phyloP scores from a whole-genome alignment of 2,329 filamentous ascomycete genomes.

The Chaetothyriales sp. region DNA sequence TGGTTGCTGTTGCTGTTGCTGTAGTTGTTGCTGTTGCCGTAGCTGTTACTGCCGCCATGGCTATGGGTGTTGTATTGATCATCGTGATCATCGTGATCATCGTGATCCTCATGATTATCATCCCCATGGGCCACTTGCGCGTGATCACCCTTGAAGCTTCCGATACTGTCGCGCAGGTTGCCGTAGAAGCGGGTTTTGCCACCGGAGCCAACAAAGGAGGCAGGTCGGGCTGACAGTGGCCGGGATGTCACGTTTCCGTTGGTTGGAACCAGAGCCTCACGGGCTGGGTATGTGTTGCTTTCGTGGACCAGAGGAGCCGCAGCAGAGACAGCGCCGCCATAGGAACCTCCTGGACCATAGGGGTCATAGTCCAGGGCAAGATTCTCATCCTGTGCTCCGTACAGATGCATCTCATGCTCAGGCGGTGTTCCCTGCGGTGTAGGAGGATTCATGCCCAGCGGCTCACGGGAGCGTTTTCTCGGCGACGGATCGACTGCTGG shows the following conservation, averaged over 20 bases:
- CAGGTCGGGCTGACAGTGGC: constrained; percentile 8
- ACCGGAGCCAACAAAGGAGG: constrained; percentile 20
- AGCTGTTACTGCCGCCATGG: no score
- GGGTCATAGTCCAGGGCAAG: not conserved
- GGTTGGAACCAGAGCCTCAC: not conserved
- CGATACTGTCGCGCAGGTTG: constrained; percentile 18
- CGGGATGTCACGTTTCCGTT: not conserved
- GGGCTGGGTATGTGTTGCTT: no score
- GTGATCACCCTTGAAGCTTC: constrained; percentile 3
- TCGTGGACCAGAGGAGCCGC: not conserved
- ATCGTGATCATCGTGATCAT: constrained; percentile 2
- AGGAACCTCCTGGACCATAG: not conserved
- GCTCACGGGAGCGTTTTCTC: constrained; percentile 21
- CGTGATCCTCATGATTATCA: constrained; percentile 5
- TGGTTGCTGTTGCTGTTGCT: not conserved
- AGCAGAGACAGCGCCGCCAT: not conserved
- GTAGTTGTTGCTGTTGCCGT: not conserved
- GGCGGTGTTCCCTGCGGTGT: constrained; percentile 23
- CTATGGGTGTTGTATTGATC: not conserved
- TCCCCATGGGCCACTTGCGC: constrained; percentile 1
- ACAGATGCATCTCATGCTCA: not conserved
- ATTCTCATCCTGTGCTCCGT: not conserved
- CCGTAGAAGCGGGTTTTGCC: constrained; percentile 27
- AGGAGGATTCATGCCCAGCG: constrained; percentile 32
- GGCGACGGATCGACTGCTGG: constrained; percentile 6